Conservation (phyloP, 2,329 filamentous ascomycete genomes). For the Plectosphaerella plurivora region DNA sequence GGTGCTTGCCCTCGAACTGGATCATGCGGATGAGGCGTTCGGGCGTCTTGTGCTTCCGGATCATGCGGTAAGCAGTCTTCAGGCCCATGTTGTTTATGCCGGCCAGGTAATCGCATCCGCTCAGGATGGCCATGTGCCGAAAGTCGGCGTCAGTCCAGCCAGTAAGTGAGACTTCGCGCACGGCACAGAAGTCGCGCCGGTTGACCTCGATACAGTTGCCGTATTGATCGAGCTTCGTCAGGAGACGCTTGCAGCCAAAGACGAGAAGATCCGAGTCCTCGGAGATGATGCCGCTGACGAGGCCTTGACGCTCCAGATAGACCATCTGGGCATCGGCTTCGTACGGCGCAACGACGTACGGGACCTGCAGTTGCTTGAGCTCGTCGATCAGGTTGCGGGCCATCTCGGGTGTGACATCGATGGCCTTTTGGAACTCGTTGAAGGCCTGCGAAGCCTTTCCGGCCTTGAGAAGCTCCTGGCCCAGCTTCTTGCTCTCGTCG, state of each 20-base stretch:
- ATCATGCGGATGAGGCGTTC: slow-evolving; percentile 78
- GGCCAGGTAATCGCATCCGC: slow-evolving; percentile 92
- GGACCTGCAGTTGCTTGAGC: slow-evolving; percentile 72
- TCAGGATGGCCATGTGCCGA: slow-evolving; percentile 91
- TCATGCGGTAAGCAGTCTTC: slow-evolving; percentile 87
- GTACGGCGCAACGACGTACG: slow-evolving; percentile 93
- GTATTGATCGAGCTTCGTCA: slow-evolving; percentile 93
- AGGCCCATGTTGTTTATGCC: slow-evolving; percentile 82
- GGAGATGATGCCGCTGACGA: slow-evolving; percentile 84
- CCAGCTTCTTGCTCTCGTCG: slow-evolving; percentile 70
- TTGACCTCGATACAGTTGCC: slow-evolving; percentile 92
- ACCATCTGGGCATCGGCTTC: slow-evolving; percentile 97
- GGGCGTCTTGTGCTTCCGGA: slow-evolving; percentile 84
- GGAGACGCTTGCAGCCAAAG: slow-evolving; percentile 83
- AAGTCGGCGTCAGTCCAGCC: slow-evolving; percentile 94
- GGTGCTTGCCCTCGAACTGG: slow-evolving; percentile 83
- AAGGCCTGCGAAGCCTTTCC: slow-evolving; percentile 79
- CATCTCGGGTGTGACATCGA: slow-evolving; percentile 96
- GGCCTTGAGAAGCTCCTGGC: slow-evolving; percentile 74
- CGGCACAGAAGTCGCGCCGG: slow-evolving; percentile 81
- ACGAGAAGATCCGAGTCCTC: slow-evolving; percentile 96
- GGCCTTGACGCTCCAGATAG: slow-evolving; percentile 81
- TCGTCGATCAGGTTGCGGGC: slow-evolving; percentile 87
- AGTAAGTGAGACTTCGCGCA: slow-evolving; percentile 80
- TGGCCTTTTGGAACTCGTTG: slow-evolving; percentile 85